Conservation (phyloP, 1,284 basidiomycete species). For the Heimioporus retisporus region DNA sequence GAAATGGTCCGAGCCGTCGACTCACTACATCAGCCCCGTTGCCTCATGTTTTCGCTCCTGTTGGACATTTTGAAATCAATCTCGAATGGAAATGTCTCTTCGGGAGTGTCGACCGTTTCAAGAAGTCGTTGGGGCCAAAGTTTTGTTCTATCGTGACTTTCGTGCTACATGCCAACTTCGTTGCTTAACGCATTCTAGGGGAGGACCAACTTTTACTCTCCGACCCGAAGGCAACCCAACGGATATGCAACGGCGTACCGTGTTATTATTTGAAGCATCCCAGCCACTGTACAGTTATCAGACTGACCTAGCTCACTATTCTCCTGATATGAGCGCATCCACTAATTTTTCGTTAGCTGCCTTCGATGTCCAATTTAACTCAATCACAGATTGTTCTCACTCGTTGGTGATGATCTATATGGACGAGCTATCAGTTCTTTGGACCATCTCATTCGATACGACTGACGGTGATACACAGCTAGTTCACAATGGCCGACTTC, state of each 20-base stretch:
- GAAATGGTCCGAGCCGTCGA: too few relatives aligned
- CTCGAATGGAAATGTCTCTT: constrained; percentile 43
- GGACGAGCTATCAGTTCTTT: constrained; percentile 18
- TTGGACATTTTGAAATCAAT: constrained; percentile 36
- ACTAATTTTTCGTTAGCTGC: constrained; percentile 44
- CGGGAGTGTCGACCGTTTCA: constrained; percentile 41
- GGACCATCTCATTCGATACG: constrained; percentile 19
- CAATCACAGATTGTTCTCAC: constrained; percentile 47
- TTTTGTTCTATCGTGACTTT: constrained; percentile 6
- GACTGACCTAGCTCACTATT: constrained; percentile 17
- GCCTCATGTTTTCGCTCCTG: constrained; percentile 16
- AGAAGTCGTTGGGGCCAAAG: constrained; percentile 7
- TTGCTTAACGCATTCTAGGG: constrained; percentile 18
- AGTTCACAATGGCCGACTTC: constrained; percentile 51
- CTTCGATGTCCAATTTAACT: constrained; percentile 54
- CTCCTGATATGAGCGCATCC: constrained; percentile 9
- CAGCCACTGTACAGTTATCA: background rate
- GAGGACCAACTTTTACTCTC: constrained; percentile 1
- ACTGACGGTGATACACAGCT: too few relatives aligned
- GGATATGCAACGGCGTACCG: background rate
- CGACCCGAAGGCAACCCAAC: constrained; percentile 8
- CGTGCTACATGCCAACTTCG: constrained; percentile 22
- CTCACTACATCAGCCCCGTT: too few relatives aligned
- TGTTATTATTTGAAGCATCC: too few relatives aligned
- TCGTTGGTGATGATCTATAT: constrained; percentile 44